Base-by-base conservation (phyloP, 2,329 filamentous ascomycete species). In the Tolypocladium inflatum region DNA sequence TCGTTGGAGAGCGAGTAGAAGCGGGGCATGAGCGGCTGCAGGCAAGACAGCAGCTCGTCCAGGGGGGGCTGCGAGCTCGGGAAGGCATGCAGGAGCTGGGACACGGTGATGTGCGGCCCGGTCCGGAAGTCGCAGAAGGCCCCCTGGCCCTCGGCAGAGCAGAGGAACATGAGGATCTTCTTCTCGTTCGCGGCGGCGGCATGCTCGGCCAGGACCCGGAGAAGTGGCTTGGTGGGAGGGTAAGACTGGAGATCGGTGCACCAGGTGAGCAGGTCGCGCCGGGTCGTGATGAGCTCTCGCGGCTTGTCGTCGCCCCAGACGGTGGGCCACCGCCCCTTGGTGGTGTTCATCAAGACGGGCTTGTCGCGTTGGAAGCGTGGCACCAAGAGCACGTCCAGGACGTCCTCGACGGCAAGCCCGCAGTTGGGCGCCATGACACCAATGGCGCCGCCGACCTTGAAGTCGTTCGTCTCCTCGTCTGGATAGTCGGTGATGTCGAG, bases 1-100 rank as follows among this genome's bases (percentile, higher is more conserved):
- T 99, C 94, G 71, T 96, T 97, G 57, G 92, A 97, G 17, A 99
- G 85, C 4, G 93, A 97, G 77, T 99, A 99, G 78, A 99, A 99
- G 60, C 94, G 89, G 3, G 94, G 94, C 93, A 97, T 97, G 55
- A 97, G 81, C 54, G 90, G 89, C 66, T 89, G 89, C 56, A 97
- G 83, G 50, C 88, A 83, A 2, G 89, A 89, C 41, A 97, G 81
- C 13, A 99, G 79, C 60, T 86, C 79, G 57, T 94, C 89, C 65
- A 99, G 79, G 4, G 93, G 91, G 56, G 94, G 94, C 70, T 91
- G 90, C 8, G 90, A 85, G 45, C 91, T 96, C 2, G 94, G 91
- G 78, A 99, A 99, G 2, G 94, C 94, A 68, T 88, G 81, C 37
- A 99, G 83, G 8, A 99, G 81, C 75, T 97, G 94, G 19, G 87